A percentile compares a stretch with the other conserved stretches of the same genome.
Conservation (phyloP, 768 basidiomycete species). For the Lentinus brumalis region DNA sequence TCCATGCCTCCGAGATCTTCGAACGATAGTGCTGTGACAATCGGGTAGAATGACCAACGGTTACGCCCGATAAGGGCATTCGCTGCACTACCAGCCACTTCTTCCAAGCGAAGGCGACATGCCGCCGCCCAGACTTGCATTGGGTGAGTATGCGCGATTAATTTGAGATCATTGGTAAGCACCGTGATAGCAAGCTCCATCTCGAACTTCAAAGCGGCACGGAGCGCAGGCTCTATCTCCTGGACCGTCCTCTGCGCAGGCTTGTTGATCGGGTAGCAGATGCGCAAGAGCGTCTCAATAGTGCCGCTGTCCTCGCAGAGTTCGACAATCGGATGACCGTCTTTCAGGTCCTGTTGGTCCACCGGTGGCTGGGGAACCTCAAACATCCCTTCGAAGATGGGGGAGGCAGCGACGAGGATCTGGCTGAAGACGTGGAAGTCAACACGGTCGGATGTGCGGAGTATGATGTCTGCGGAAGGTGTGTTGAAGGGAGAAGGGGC, state of each 20-base stretch:
- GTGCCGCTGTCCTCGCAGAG: conserved; percentile 14
- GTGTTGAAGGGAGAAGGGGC: conserved; percentile 14
- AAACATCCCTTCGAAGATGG: conserved; percentile 59
- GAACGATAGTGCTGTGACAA: not conserved
- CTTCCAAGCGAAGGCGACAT: conserved; percentile 2
- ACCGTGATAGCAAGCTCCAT: conserved; percentile 9
- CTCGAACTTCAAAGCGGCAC: conserved; percentile 22
- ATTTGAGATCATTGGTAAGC: not conserved
- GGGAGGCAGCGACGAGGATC: conserved; percentile 56
- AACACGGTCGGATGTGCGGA: conserved; percentile 53
- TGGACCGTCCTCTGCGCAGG: conserved; percentile 4
- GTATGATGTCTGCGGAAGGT: conserved; percentile 43
- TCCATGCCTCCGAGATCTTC: conserved; percentile 4
- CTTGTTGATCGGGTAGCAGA: conserved; percentile 21
- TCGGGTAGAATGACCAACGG: not conserved
- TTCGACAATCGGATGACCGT: conserved; percentile 3
- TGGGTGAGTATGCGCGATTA: not conserved
- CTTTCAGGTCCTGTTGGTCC: not conserved
- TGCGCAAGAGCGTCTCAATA: conserved; percentile 21
- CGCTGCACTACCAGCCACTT: conserved; percentile 5
- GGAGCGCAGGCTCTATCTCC: conserved; percentile 11
- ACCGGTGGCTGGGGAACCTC: conserved; percentile 44
- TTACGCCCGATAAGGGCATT: not conserved
- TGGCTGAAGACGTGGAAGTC: conserved; percentile 54
- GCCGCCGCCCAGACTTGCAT: conserved; percentile 9